Conservation (phyloP, 352 stramenopile genomes). For the Pythium diclinum region DNA sequence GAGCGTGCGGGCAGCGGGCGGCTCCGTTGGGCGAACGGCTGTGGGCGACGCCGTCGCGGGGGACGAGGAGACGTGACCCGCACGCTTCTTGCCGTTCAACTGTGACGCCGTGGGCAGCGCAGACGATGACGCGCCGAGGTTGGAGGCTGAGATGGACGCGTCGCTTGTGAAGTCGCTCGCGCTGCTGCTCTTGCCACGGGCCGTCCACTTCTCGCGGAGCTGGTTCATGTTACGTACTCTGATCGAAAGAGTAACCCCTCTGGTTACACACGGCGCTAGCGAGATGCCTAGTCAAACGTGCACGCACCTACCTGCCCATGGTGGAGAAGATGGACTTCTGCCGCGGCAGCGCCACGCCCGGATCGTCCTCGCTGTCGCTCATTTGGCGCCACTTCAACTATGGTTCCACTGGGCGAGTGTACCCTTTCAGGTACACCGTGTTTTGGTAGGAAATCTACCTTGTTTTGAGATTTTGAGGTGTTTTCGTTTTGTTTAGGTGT, state of each 20-base stretch:
- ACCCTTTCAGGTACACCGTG: not conserved
- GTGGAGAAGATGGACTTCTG: conserved; percentile 27
- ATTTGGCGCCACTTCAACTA: conserved; percentile 13
- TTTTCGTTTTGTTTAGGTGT: conserved; percentile 11
- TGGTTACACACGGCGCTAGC: not conserved
- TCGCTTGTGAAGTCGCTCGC: conserved; percentile 20
- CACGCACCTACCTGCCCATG: conserved; percentile 17
- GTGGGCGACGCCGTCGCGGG: not conserved
- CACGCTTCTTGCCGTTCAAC: conserved; percentile 14
- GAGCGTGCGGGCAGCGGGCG: not conserved
- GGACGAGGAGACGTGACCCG: not conserved
- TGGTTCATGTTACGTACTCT: conserved; percentile 33
- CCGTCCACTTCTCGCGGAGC: conserved; percentile 28
- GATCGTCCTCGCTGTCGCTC: conserved; percentile 23
- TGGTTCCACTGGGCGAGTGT: not conserved
- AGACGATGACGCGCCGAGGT: not conserved
- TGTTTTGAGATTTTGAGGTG: not conserved
- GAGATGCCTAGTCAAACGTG: no score
- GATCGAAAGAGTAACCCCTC: not conserved
- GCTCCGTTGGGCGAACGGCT: not conserved
- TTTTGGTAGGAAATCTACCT: not conserved
- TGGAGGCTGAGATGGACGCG: not conserved
- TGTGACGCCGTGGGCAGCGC: not conserved
- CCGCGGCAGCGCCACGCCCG: conserved; percentile 12
- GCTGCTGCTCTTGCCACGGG: conserved; percentile 23